A percentile compares a stretch with the other conserved stretches of the same genome.
Conservation (phyloP, 768 basidiomycete genomes). For the Tephrocybe rancida region DNA sequence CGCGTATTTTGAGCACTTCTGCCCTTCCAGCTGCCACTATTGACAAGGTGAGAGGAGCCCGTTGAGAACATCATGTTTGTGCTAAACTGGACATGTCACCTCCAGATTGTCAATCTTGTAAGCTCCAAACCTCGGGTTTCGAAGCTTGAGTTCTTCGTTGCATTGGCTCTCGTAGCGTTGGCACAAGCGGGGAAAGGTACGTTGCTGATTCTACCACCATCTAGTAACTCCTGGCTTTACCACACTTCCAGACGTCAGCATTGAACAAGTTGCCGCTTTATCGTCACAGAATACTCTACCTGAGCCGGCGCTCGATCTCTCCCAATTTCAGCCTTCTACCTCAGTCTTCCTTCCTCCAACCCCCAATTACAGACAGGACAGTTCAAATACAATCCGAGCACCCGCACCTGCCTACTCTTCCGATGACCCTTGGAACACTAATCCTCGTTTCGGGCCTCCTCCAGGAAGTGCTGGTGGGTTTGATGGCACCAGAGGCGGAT, state of each 20-base stretch:
- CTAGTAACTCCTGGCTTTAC: slow-evolving; percentile 3
- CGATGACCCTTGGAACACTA: slow-evolving; percentile 70
- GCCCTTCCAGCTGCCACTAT: slow-evolving; percentile 79
- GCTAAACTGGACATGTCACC: not conserved
- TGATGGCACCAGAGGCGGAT: slow-evolving; percentile 26
- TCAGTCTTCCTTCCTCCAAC: slow-evolving; percentile 48
- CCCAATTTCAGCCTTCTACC: slow-evolving; percentile 51
- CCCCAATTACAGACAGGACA: slow-evolving; percentile 46
- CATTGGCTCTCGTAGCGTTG: slow-evolving; percentile 83
- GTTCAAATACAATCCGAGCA: slow-evolving; percentile 22
- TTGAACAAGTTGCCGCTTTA: slow-evolving; percentile 77
- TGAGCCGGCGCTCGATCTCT: slow-evolving; percentile 69
- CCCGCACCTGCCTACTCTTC: slow-evolving; percentile 53
- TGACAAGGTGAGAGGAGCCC: slow-evolving; percentile 60
- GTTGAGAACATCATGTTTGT: not conserved
- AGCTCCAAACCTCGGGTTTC: slow-evolving; percentile 81
- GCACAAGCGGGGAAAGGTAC: slow-evolving; percentile 82
- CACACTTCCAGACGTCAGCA: slow-evolving; percentile 61
- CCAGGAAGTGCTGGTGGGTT: slow-evolving; percentile 31
- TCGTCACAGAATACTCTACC: slow-evolving; percentile 81
- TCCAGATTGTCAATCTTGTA: slow-evolving; percentile 89
- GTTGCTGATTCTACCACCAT: slow-evolving; percentile 7
- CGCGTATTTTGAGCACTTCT: slow-evolving; percentile 78
- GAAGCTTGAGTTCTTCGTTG: slow-evolving; percentile 90
- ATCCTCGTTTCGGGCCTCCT: slow-evolving; percentile 35